Evolutionary conservation across 306 rosid genomes (phyloP).

Genomic region (Macrotyloma uniflorum): DNA sequence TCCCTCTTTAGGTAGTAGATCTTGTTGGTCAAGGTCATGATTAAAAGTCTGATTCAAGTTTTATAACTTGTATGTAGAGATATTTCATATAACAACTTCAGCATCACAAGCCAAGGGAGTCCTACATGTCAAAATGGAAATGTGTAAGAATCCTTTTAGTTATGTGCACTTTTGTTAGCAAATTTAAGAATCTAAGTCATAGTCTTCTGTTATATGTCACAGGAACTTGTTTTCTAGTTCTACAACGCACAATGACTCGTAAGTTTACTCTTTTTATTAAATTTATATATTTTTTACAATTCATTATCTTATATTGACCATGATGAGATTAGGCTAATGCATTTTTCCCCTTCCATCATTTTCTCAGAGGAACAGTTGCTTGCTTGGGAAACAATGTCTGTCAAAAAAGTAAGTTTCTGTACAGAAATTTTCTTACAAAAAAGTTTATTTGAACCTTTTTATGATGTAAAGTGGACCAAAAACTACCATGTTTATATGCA

Average conservation of each 20-base stretch:
- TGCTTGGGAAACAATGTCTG: slow-evolving; percentile 53
- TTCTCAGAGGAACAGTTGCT: slow-evolving; percentile 50
- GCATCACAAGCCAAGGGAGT: slow-evolving; percentile 14
- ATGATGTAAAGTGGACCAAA: neutral
- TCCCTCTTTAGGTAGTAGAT: too few species aligned
- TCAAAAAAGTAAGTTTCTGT: slow-evolving; percentile 46
- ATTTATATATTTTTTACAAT: neutral
- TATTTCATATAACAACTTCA: slow-evolving; percentile 71
- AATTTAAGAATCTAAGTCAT: neutral
- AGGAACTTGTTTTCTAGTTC: slow-evolving; percentile 53
- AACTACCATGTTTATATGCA: neutral
- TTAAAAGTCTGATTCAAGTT: slow-evolving; percentile 36
- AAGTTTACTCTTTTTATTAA: slow-evolving; percentile 5
- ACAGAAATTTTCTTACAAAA: neutral
- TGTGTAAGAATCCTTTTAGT: slow-evolving; percentile 51
- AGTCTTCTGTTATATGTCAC: neutral
- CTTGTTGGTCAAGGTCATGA: too few species aligned
- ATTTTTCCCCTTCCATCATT: slow-evolving; percentile 9
- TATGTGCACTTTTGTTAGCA: neutral
- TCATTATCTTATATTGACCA: neutral
- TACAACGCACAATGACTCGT: slow-evolving; percentile 32
- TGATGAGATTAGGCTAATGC: slow-evolving; percentile 33
- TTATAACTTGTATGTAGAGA: slow-evolving; percentile 54
- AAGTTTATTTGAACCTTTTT: neutral
- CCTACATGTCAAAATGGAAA: slow-evolving; percentile 40